These are phyloP conservation scores for Candida morakotiae DNA, from an alignment of 805 yeast species.

Conservation along the genomic window DNA sequence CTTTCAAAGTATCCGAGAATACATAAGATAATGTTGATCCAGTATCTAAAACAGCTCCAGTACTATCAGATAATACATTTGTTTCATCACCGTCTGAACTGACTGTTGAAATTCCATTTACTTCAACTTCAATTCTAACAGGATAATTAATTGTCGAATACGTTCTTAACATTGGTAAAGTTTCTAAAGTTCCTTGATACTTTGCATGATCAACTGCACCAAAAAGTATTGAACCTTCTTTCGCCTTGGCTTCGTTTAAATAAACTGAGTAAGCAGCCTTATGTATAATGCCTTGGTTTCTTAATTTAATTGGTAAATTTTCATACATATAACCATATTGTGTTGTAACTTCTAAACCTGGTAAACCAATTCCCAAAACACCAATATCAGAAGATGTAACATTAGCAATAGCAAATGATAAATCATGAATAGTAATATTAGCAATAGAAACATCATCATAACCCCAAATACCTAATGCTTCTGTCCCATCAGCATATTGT, in stretches of 20 bases:
- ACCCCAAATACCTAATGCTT: constrained; percentile 55
- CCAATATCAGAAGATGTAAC: constrained; percentile 61
- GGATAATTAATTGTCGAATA: constrained; percentile 18
- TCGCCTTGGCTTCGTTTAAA: constrained; percentile 22
- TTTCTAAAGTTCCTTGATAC: constrained; percentile 27
- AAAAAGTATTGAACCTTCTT: constrained; percentile 33
- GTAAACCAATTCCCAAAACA: constrained; percentile 70
- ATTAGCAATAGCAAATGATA: constrained; percentile 75
- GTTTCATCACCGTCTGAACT: constrained; percentile 13
- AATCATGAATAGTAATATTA: constrained; percentile 40
- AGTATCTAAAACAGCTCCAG: constrained; percentile 28
- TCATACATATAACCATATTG: constrained; percentile 28
- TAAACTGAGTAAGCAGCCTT: constrained; percentile 35
- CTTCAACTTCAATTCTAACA: constrained; percentile 46
- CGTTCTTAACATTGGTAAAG: constrained; percentile 26
- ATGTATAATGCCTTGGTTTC: constrained; percentile 26
- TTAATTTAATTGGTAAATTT: constrained; percentile 35
- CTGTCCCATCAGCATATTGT: constrained; percentile 45
- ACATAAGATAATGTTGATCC: constrained; percentile 40
- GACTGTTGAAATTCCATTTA: constrained; percentile 29
- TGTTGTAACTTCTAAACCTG: constrained; percentile 61
- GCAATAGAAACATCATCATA: constrained; percentile 56
- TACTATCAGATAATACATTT: constrained; percentile 15
- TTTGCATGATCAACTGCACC: constrained; percentile 44
- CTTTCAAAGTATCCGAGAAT: constrained; percentile 32